Conservation (phyloP, 1,284 basidiomycete genomes). For the Ustilago cynodontis region DNA sequence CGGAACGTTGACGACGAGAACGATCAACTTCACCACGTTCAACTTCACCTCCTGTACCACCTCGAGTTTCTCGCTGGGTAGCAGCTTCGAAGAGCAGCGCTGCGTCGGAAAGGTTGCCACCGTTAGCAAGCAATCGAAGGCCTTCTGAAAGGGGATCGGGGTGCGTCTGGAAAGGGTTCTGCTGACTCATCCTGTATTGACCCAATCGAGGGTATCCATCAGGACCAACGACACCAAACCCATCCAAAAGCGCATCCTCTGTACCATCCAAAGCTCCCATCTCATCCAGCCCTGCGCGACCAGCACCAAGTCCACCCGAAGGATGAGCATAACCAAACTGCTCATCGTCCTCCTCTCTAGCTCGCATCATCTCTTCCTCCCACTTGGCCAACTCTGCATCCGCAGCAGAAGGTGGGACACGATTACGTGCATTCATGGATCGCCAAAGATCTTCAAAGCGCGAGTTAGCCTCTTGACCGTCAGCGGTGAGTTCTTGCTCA, state of each 20-base stretch:
- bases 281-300: constrained; percentile 57
- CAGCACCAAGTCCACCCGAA: constrained; percentile 63
- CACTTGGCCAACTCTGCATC: constrained; percentile 76
- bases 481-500: constrained; percentile 57
- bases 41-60: constrained; percentile 74
- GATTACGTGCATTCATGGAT: constrained; percentile 58
- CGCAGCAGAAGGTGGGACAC: constrained; percentile 45
- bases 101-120: constrained; percentile 85
- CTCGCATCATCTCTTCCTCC: constrained; percentile 74
- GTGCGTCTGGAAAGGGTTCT: constrained; percentile 78
- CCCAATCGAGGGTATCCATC: constrained; percentile 66
- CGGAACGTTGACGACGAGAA: constrained; percentile 73
- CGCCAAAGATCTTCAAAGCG: constrained; percentile 69
- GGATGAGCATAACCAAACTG: constrained; percentile 71
- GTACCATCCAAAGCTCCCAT: constrained; percentile 61
- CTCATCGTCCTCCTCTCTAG: constrained; percentile 75
- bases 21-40: constrained; percentile 75
- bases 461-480: constrained; percentile 53
- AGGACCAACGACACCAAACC: constrained; percentile 59
- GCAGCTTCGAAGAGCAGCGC: constrained; percentile 87
- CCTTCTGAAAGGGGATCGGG: constrained; percentile 74
- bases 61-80: constrained; percentile 69
- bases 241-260: constrained; percentile 61
- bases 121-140: constrained; percentile 78
- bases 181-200: constrained; percentile 54